Evolutionary conservation across 495 filamentous ascomycete species (phyloP), one percentile per base, ranked within the genome.

Genomic region (Penicillium roqueforti): DNA sequence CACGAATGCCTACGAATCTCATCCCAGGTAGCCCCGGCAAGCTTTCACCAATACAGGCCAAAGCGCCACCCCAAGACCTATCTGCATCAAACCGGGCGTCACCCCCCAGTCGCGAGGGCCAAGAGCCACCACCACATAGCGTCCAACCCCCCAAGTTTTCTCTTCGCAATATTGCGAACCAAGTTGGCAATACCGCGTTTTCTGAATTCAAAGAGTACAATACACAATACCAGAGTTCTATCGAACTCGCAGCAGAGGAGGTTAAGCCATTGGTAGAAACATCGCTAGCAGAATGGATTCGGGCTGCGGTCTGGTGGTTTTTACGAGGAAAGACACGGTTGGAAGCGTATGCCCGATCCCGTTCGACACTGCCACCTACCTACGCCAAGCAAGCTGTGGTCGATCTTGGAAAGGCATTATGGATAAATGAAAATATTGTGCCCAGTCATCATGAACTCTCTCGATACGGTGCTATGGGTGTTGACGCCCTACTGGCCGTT

Each of bases 281-380:
- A 10, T 77, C 77, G 7, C 75, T 81, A 3, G 70, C 80, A 18
- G 81, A 90, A 60, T 83, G 91, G 76, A 75, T 87, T 11, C 74
- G 85, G 54, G 85, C 82, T 40, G 83, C 82, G 16, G 66, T 87
- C 3, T 96, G 91, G 91, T 96, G 91, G 91, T 95, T 95, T 60
- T 62, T 95, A 53, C 83, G 79, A 32, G 91, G 89, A 47, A 83
- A 89, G 58, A 78, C 82, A 41, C 78, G 81, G 6, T 72, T 95
- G 43, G 91, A 96, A 70, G 71, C 70, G 9, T 77, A 83, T 51
- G 83, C 91, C 41, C 80, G 88, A 50, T 79, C 80, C 31, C 80
- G 79, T 7, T 79, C 84, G 10, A 61, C 63, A 7, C 47, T 52
- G 8, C 63, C 61, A 8, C 59, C 56, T 0, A 57, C 47, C 13